These are phyloP conservation scores for Amylostereum chailletii DNA, from an alignment of 1,284 basidiomycete species.

Conservation along the genomic window DNA sequence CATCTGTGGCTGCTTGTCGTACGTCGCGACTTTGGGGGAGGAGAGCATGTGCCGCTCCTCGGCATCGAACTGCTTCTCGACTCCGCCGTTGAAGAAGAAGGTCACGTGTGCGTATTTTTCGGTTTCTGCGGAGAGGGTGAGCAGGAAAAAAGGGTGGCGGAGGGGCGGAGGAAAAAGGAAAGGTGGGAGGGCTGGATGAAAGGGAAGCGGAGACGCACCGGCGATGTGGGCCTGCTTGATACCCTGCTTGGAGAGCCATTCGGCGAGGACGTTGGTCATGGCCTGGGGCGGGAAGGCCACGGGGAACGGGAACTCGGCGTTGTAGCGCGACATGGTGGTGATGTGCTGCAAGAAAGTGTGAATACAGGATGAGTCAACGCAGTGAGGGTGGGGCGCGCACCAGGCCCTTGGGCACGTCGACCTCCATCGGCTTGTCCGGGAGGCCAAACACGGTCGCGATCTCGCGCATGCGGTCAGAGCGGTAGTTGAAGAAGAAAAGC, in stretches of 20 bases:
- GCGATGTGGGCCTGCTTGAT: conserved; percentile 83
- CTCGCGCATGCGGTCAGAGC: conserved; percentile 90
- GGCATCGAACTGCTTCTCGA: conserved; percentile 81
- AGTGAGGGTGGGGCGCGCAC: conserved; percentile 29
- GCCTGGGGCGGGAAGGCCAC: conserved; percentile 84
- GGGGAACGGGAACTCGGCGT: conserved; percentile 78
- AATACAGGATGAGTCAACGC: neutral
- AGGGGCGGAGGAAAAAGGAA: neutral
- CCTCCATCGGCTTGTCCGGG: conserved; percentile 76
- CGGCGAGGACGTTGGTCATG: conserved; percentile 89
- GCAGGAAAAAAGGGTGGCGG: neutral
- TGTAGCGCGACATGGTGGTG: conserved; percentile 91
- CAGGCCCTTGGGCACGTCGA: conserved; percentile 75
- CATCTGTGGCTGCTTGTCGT: conserved; percentile 85
- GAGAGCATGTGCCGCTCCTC: conserved; percentile 85
- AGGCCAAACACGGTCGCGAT: conserved; percentile 73
- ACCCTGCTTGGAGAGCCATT: conserved; percentile 75
- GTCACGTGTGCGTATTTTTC: conserved; percentile 95
- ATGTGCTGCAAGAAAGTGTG: conserved; percentile 45
- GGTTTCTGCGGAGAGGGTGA: conserved; percentile 46
- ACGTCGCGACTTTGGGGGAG: conserved; percentile 85
- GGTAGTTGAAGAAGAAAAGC: conserved; percentile 91
- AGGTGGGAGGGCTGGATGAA: neutral
- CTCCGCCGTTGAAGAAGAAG: conserved; percentile 94
- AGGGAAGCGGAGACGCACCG: conserved; percentile 29